Evolutionary conservation across 306 rosid genomes (phyloP), one percentile per base, ranked within the genome.

Genomic region (Canavalia gladiata): DNA sequence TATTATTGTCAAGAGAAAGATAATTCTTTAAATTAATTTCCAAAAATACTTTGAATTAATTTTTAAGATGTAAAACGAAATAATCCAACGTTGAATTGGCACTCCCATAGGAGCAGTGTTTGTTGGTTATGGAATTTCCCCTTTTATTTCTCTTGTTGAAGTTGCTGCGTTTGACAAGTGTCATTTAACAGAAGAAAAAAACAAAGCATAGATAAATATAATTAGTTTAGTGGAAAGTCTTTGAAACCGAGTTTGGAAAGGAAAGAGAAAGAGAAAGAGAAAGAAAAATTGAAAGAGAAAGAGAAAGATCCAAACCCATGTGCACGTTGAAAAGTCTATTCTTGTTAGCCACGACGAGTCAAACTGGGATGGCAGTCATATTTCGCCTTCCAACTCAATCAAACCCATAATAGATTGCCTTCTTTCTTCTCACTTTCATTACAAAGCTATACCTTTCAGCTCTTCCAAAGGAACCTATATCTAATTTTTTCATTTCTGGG

Each of bases 271-370:
- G 4, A 39, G 4, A 39, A 39, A 39, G 71, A 4, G 3, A 18
- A 18, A 18, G 25, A 18, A 18, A 18, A 18, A 18, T 18, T 18
- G 2, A 18, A 39, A 33, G 64, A 7, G 30, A 39, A 39, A 52
- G 34, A 72, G 79, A 81, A 37, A 9, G 59, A 78, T 54, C 57
- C 57, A 77, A 41, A 13, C 28, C 33, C 87, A 65, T 72, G 51
- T 79, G 82, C 77, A 72, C 46, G 63, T 87, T 87, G 82, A 63
- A 80, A 72, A 77, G 86, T 81, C 75, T 58, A 55, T 51, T 45
- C 60, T 62, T 87, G 83, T 55, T 47, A 78, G 51, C 89, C 76
- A 78, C 71, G 43, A 49, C 63, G 30, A 86, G 92, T 91, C 92
- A 91, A 91, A 89, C 75, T 30, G 47, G 68, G 78, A 11, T 28